Percentiles rank a stretch among this genome's conserved stretches.
These are phyloP conservation scores for Chalciporus sphaerocephalus DNA, from an alignment of 768 basidiomycete species.

Conservation along the genomic window DNA sequence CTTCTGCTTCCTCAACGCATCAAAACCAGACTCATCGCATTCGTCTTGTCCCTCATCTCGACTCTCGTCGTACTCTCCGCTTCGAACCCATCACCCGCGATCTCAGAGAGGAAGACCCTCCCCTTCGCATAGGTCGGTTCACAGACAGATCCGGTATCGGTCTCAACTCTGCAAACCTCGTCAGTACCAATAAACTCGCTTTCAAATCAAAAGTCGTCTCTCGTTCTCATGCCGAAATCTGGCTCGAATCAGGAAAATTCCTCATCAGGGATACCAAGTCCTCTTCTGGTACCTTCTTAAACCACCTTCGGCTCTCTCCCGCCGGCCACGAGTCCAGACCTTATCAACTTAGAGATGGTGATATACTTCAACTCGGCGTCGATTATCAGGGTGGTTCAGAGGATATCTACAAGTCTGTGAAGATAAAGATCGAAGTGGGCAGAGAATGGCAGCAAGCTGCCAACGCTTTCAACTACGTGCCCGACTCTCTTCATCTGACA, in stretches of 20 bases:
- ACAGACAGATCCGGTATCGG: slow-evolving; percentile 78
- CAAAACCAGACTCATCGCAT: slow-evolving; percentile 60
- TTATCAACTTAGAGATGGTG: slow-evolving; percentile 83
- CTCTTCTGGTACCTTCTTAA: slow-evolving; percentile 90
- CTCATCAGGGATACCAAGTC: slow-evolving; percentile 88
- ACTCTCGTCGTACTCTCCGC: slow-evolving; percentile 79
- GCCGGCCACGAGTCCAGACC: slow-evolving; percentile 80
- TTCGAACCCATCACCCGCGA: slow-evolving; percentile 93
- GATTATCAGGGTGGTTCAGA: slow-evolving; percentile 97
- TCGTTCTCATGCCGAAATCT: slow-evolving; percentile 91
- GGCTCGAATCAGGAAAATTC: slow-evolving; percentile 72
- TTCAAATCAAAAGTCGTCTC: slow-evolving; percentile 97
- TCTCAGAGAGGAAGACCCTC: slow-evolving; percentile 60
- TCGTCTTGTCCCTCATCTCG: slow-evolving; percentile 92
- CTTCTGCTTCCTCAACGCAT: slow-evolving; percentile 14
- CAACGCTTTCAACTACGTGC: slow-evolving; percentile 78
- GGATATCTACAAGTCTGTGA: slow-evolving; percentile 95
- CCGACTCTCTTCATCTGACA: neutral
- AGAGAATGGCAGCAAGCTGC: slow-evolving; percentile 86
- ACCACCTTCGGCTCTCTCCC: slow-evolving; percentile 83
- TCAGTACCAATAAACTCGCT: slow-evolving; percentile 79
- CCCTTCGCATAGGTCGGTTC: slow-evolving; percentile 89
- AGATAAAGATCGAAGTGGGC: slow-evolving; percentile 87
- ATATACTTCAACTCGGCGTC: slow-evolving; percentile 91
- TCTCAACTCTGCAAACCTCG: slow-evolving; percentile 59